Evolutionary conservation across 352 stramenopile species (phyloP).

Genomic region (Phytophthora quininea): DNA sequence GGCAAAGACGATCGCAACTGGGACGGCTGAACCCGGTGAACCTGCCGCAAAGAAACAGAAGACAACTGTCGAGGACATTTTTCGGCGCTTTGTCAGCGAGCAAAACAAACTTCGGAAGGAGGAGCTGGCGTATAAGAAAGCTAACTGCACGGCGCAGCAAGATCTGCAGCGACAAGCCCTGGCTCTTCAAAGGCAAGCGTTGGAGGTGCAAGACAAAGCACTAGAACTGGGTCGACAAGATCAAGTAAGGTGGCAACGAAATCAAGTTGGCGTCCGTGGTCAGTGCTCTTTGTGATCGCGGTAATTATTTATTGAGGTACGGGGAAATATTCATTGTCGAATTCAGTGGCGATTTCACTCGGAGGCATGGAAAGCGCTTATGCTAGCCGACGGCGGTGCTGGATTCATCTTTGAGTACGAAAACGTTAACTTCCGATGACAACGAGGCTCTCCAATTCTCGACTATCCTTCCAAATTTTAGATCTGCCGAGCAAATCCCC

Average conservation of each 20-base stretch:
- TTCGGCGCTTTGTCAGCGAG: constrained; percentile 21
- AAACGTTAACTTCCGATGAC: too few species aligned
- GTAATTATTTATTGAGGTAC: too few species aligned
- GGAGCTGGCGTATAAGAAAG: constrained; percentile 14
- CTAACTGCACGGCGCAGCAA: constrained; percentile 18
- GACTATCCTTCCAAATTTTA: too few species aligned
- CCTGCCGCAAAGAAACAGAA: constrained; percentile 24
- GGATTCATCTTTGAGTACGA: too few species aligned
- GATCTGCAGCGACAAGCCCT: constrained; percentile 28
- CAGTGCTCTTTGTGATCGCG: too few species aligned
- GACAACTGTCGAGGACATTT: constrained; percentile 17
- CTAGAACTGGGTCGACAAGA: constrained; percentile 36
- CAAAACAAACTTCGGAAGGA: constrained; percentile 22
- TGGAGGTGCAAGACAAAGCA: constrained; percentile 36
- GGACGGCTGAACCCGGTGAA: neutral
- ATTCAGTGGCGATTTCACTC: too few species aligned
- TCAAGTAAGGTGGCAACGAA: constrained; percentile 14
- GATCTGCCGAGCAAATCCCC: too few species aligned
- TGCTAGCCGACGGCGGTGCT: too few species aligned
- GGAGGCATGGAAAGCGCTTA: too few species aligned
- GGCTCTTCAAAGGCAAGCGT: constrained; percentile 23
- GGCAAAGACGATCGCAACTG: neutral
- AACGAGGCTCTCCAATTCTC: too few species aligned
- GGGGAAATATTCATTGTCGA: too few species aligned
- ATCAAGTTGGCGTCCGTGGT: neutral